Base-by-base conservation (phyloP, 371 early-diverging fungal genomes). In the Mortierella sp. region DNA sequence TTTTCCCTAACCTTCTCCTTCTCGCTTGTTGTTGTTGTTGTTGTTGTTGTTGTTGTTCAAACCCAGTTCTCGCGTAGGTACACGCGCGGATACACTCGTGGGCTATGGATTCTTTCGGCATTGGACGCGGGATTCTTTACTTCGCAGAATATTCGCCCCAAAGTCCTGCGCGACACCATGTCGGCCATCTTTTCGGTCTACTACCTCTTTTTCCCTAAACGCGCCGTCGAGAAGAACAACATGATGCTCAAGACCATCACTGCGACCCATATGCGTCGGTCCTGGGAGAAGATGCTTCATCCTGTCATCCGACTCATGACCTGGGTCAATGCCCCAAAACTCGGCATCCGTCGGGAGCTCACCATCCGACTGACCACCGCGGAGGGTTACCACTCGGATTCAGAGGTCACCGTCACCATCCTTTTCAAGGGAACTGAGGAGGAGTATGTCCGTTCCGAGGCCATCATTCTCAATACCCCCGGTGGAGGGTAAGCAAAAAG, bases 121-220 rank as follows among this genome's bases (percentile, higher is more conserved):
- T 85, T 97, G 37, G 98, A 99, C 79, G 99, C 98, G 4, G 99
- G 98, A 0, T 98, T 97, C 84, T 93, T 96, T 80, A 97, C 97
- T 3, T 97, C 97, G 13, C 95, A 96, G 94, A 82, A 89, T 43
- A 87, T 98, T 34, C 89, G 90, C 31, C 97, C 97, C 0, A 88
- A 88, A 63, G 88, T 89, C 77, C 73, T 97, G 31, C 90, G 96
- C 11, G 95, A 98, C 79, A 77, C 94, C 4, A 79, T 94, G 68
- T 92, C 95, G 0, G 77, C 97, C 8, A 61, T 97, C 10, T 96
- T 97, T 76, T 90, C 95, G 0, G 64, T 91, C 13, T 93, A 94
- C 68, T 99, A 97, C 73, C 86, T 98, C 26, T 89, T 96, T n/a
- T 94, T 92, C 85, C 94, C 98, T 1, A 94, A 95, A 71, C 88